Evolutionary conservation across 1,284 basidiomycete species (phyloP).

Genomic region (Schizopora paradoxa): DNA sequence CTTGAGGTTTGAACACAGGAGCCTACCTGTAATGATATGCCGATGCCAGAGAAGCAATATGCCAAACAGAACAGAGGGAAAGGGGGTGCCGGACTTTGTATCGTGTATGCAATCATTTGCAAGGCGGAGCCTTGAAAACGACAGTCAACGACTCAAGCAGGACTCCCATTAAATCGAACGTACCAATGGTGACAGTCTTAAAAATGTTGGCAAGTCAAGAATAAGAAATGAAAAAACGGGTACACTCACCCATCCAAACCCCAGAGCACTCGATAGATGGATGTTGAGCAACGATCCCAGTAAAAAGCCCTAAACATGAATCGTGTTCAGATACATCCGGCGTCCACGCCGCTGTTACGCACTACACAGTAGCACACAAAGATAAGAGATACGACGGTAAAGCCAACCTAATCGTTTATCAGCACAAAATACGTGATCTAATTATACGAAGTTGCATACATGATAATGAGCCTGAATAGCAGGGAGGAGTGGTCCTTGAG

Average conservation of each 20-base stretch:
- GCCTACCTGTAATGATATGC: constrained; percentile 46
- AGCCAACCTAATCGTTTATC: constrained; percentile 35
- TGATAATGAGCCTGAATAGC: constrained; percentile 48
- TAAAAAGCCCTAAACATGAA: constrained; percentile 44
- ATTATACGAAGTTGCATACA: constrained; percentile 29
- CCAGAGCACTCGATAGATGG: constrained; percentile 46
- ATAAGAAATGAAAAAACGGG: neutral
- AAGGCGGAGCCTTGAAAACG: constrained; percentile 29
- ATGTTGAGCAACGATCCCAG: constrained; percentile 48
- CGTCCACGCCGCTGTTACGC: constrained; percentile 21
- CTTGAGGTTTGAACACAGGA: neutral
- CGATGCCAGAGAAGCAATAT: constrained; percentile 59
- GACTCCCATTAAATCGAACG: neutral
- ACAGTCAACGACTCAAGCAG: constrained; percentile 23
- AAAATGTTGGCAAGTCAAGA: neutral
- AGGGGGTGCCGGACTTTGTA: constrained; percentile 55
- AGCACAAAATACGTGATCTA: neutral
- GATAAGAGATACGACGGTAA: constrained; percentile 42
- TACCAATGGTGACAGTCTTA: constrained; percentile 37
- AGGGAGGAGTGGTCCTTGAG: constrained; percentile 56
- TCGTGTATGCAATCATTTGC: constrained; percentile 41
- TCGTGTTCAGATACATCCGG: neutral
- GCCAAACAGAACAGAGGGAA: constrained; percentile 59
- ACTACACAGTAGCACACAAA: constrained; percentile 43
- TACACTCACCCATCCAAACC: constrained; percentile 50